phyloP scores from a whole-genome alignment of 73 alveolate species.

The Tetrahymena thermophila region DNA sequence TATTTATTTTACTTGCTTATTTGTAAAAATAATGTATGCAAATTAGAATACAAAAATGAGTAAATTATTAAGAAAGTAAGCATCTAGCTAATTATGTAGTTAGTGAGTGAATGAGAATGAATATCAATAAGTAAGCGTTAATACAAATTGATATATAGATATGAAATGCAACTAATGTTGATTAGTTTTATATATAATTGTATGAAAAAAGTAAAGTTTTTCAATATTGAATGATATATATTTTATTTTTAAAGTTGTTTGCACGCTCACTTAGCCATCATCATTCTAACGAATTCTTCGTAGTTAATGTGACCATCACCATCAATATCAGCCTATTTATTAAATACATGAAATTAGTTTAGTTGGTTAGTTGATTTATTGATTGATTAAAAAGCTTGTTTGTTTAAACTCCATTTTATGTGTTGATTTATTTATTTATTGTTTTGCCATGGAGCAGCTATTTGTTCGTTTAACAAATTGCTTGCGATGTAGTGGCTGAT shows the following conservation, averaged over 20 bases:
- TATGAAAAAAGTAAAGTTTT: neutral
- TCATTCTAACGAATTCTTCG: constrained; percentile 87
- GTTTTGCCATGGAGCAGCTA: no score
- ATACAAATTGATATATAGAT: neutral
- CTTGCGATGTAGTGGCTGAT: no score
- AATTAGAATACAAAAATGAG: neutral
- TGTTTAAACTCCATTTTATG: no score
- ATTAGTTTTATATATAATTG: neutral
- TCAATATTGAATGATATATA: neutral
- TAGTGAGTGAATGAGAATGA: neutral
- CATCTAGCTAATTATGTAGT: neutral
- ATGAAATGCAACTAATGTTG: neutral
- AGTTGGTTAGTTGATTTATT: no score
- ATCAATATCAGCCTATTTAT: constrained; percentile 73
- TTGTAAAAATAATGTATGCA: no score
- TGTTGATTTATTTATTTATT: no score
- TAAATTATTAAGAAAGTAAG: neutral
- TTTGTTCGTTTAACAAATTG: no score
- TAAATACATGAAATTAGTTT: neutral
- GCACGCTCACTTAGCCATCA: constrained; percentile 77
- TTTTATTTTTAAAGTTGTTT: neutral
- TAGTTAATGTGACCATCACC: constrained; percentile 86
- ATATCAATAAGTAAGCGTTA: neutral
- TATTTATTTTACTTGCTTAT: no score
- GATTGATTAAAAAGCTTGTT: no score